phyloP scores from a whole-genome alignment of 1,139 yeast species.

The Wickerhamiella infanticola region DNA sequence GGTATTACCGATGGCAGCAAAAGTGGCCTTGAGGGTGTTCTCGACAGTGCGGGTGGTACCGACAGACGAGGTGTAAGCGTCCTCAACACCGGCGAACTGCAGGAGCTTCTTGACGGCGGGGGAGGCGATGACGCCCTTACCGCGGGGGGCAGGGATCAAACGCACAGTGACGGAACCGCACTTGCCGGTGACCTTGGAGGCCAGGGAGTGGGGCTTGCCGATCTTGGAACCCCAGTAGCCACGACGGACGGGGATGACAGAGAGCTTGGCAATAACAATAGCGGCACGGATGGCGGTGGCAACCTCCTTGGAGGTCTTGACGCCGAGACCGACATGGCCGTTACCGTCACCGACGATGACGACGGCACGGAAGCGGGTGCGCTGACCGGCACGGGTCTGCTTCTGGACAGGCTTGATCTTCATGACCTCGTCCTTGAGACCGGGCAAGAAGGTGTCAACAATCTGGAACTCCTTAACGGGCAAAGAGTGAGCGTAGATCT shows the following conservation, averaged over 20 bases:
- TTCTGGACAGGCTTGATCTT: slow-evolving; percentile 99
- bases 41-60: slow-evolving; percentile 99
- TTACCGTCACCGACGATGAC: slow-evolving; percentile 98
- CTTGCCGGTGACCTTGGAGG: slow-evolving; percentile 97
- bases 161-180: slow-evolving; percentile 98
- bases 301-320: slow-evolving; percentile 99
- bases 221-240: slow-evolving; percentile 99
- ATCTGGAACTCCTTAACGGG: slow-evolving; percentile 99
- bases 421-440: slow-evolving; percentile 97
- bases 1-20: slow-evolving; percentile 98
- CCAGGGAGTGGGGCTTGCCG: slow-evolving; percentile 99
- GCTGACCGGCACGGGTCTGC: slow-evolving; percentile 99
- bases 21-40: slow-evolving; percentile 99
- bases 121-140: slow-evolving; percentile 99
- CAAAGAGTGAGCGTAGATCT: slow-evolving; percentile 97
- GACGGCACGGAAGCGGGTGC: slow-evolving; percentile 99
- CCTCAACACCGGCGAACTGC: slow-evolving; percentile 99
- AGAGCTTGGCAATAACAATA: slow-evolving; percentile 95
- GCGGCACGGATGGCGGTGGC: slow-evolving; percentile 99
- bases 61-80: slow-evolving; percentile 95
- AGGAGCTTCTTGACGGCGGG: slow-evolving; percentile 98
- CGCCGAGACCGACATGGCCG: slow-evolving; percentile 99
- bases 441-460: slow-evolving; percentile 93
- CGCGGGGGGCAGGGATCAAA: slow-evolving; percentile 99
- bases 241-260: slow-evolving; percentile 99